Evolutionary conservation across 768 basidiomycete genomes (phyloP).

Genomic region (Plicaturopsis crispa): DNA sequence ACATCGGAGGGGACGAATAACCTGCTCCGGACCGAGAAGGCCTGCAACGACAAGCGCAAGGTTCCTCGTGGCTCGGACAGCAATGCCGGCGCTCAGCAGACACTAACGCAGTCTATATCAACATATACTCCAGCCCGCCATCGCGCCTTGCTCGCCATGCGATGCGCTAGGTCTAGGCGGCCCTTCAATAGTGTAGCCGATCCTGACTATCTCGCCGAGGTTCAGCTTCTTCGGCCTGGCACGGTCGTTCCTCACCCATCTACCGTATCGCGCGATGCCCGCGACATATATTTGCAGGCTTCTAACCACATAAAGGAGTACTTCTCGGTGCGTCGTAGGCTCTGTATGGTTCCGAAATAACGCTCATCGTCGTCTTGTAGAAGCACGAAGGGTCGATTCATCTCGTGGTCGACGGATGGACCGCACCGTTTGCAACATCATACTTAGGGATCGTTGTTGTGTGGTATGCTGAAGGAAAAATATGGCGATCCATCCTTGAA

Average conservation of each 20-base stretch:
- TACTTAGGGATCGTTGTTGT: constrained; percentile 24
- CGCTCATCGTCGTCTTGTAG: too few relatives aligned
- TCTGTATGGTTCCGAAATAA: too few relatives aligned
- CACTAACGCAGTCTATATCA: background rate
- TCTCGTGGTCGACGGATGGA: constrained; percentile 27
- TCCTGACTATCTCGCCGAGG: constrained; percentile 16
- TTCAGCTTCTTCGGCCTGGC: constrained; percentile 19
- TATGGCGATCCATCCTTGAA: constrained; percentile 22
- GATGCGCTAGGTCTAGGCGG: constrained; percentile 13
- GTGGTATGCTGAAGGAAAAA: constrained; percentile 18
- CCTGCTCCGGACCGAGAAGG: constrained; percentile 7
- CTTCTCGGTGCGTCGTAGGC: too few relatives aligned
- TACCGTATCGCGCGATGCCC: constrained; percentile 16
- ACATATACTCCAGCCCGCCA: constrained; percentile 12
- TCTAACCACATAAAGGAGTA: constrained; percentile 11
- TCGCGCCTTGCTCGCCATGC: constrained; percentile 17
- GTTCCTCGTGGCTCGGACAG: background rate
- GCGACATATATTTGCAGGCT: constrained; percentile 7
- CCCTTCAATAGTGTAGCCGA: constrained; percentile 19
- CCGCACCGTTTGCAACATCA: constrained; percentile 17
- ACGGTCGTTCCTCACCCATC: constrained; percentile 15
- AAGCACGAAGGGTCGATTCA: constrained; percentile 15
- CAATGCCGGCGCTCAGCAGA: constrained; percentile 6
- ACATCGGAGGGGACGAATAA: constrained; percentile 18
- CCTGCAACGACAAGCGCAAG: constrained; percentile 8